Percentiles rank a stretch among this genome's conserved stretches.
Conservation (phyloP, 306 rosid species). For the Lablab purpureus region DNA sequence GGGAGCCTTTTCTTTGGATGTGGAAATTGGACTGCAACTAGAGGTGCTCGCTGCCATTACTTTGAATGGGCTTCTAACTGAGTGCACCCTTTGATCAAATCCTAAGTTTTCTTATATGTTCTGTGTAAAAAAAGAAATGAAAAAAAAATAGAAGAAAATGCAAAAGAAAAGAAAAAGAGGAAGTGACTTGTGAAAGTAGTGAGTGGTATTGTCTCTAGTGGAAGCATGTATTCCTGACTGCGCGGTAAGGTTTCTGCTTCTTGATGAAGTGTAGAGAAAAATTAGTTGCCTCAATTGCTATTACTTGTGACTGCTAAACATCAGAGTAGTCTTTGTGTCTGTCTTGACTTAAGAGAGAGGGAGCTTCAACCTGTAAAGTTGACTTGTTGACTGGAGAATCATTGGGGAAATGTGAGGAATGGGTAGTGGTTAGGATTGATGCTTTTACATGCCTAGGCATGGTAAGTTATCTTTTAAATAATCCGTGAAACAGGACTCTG, state of each 20-base stretch:
- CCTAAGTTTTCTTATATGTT: conserved; percentile 51
- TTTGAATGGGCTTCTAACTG: conserved; percentile 85
- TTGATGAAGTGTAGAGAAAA: conserved; percentile 56
- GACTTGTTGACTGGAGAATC: conserved; percentile 77
- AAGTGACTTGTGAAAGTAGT: conserved; percentile 54
- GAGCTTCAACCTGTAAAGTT: conserved; percentile 76
- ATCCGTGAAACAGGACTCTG: conserved; percentile 61
- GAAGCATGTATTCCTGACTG: conserved; percentile 59
- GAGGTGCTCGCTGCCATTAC: conserved; percentile 90
- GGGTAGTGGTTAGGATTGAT: conserved; percentile 76
- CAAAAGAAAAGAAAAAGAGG: conserved; percentile 32
- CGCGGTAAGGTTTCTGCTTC: conserved; percentile 65
- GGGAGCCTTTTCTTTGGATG: conserved; percentile 88
- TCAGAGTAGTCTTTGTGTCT: conserved; percentile 44
- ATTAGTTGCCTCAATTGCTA: conserved; percentile 59
- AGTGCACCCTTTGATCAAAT: conserved; percentile 49
- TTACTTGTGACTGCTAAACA: conserved; percentile 45
- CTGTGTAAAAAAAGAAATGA: conserved; percentile 44
- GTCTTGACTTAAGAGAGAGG: conserved; percentile 46
- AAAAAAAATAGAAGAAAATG: background rate
- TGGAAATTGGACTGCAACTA: conserved; percentile 81
- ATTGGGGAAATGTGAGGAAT: conserved; percentile 59
- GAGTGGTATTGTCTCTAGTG: conserved; percentile 59
- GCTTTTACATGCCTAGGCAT: conserved; percentile 67
- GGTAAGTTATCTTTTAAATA: conserved; percentile 69